phyloP scores from a whole-genome alignment of 306 rosid genomes.

The Alnus glutinosa region DNA sequence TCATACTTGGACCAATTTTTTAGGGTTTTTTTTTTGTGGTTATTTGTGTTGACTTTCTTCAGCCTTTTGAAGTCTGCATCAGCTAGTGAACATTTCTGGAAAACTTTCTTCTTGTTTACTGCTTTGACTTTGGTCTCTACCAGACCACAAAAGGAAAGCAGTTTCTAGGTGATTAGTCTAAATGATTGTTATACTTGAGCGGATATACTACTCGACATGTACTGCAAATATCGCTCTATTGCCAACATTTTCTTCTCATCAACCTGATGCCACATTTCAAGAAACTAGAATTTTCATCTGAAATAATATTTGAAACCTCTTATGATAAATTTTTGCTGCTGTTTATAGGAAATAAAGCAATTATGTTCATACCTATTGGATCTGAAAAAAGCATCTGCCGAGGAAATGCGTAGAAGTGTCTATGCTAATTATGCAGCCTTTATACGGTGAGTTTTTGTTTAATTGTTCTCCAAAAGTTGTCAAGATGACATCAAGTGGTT shows the following conservation, averaged over 20 bases:
- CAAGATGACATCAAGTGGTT: neutral
- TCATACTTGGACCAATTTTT: neutral
- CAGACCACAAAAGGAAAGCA: too few species aligned
- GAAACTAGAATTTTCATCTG: neutral
- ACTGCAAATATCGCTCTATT: neutral
- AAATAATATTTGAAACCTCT: constrained; percentile 6
- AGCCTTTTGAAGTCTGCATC: neutral
- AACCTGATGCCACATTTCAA: neutral
- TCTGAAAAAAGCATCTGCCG: constrained; percentile 91
- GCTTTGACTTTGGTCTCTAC: too few species aligned
- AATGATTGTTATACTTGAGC: neutral
- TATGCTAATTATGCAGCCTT: constrained; percentile 97
- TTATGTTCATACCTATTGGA: constrained; percentile 82
- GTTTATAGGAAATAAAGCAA: constrained; percentile 83
- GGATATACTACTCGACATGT: neutral
- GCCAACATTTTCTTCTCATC: neutral
- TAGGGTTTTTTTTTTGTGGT: neutral
- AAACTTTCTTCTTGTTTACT: too few species aligned
- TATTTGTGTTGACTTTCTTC: neutral
- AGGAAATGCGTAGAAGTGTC: constrained; percentile 98
- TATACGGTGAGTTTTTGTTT: constrained; percentile 66
- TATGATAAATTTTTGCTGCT: neutral
- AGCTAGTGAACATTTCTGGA: neutral
- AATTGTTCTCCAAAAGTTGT: constrained; percentile 17
- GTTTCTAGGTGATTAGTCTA: neutral